Conservation (phyloP, 148 eudicot species). For the Chenopodium album region DNA sequence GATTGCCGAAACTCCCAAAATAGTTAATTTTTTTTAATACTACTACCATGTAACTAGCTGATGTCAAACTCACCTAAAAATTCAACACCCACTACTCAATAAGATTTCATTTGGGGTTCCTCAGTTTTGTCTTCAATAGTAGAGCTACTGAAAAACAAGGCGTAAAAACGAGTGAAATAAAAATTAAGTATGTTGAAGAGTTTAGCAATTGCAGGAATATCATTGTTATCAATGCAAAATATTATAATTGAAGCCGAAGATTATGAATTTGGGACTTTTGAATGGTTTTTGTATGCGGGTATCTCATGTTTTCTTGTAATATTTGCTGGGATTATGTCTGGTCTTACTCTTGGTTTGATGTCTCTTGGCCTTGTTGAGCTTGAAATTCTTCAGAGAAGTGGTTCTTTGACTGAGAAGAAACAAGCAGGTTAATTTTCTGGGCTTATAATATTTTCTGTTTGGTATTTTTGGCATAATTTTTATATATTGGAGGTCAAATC, state of each 20-base stretch:
- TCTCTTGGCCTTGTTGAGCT: conserved; percentile 90
- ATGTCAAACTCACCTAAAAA: neutral
- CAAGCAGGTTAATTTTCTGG: conserved; percentile 62
- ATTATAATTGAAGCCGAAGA: conserved; percentile 36
- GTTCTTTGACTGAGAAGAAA: conserved; percentile 60
- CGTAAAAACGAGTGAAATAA: neutral
- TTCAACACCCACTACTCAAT: neutral
- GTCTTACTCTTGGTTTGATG: conserved; percentile 85
- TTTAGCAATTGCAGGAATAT: neutral
- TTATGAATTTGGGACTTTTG: conserved; percentile 51
- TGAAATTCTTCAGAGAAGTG: conserved; percentile 86
- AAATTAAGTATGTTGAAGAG: neutral
- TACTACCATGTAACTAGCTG: neutral
- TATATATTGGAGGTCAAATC: neutral
- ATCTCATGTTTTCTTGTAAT: conserved; percentile 64
- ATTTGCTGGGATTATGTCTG: conserved; percentile 96
- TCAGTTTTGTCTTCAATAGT: neutral
- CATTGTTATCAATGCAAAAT: conserved; percentile 12
- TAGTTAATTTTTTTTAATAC: neutral
- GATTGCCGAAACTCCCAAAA: neutral
- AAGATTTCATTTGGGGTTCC: neutral
- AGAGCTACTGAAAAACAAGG: neutral
- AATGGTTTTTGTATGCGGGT: conserved; percentile 81
- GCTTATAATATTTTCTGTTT: neutral
- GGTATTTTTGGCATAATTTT: neutral